phyloP scores from a whole-genome alignment of 345 rosid genomes.

The Bruguiera parviflora region DNA sequence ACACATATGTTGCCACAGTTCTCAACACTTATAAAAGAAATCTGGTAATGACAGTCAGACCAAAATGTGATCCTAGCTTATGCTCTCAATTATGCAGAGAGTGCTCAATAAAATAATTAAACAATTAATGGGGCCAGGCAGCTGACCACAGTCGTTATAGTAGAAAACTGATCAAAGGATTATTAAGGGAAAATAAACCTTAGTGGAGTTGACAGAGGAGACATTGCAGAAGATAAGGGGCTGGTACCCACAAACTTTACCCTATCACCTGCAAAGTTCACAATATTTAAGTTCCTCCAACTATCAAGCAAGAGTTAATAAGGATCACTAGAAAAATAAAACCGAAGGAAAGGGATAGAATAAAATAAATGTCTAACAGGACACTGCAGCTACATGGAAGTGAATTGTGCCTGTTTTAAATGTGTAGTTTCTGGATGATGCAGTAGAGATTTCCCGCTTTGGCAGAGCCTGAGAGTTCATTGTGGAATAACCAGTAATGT shows the following conservation, averaged over 20 bases:
- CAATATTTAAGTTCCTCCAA: conserved; percentile 9
- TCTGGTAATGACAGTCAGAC: too few relatives aligned
- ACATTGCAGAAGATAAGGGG: conserved; percentile 40
- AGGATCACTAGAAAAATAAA: background rate
- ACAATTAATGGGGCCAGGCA: too few relatives aligned
- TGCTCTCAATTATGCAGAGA: too few relatives aligned
- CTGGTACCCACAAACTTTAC: conserved; percentile 58
- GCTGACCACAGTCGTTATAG: background rate
- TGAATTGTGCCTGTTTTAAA: conserved; percentile 65
- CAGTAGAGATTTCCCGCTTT: conserved; percentile 91
- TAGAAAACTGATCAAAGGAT: background rate
- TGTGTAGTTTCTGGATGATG: conserved; percentile 78
- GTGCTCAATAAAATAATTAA: too few relatives aligned
- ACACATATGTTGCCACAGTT: too few relatives aligned
- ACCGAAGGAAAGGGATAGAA: background rate
- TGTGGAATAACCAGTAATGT: conserved; percentile 80
- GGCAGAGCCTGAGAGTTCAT: conserved; percentile 67
- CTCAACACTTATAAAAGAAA: too few relatives aligned
- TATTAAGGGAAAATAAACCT: conserved; percentile 35
- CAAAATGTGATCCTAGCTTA: too few relatives aligned
- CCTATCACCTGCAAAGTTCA: conserved; percentile 76
- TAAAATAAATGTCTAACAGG: background rate
- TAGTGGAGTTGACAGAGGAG: conserved; percentile 44
- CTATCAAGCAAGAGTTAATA: conserved; percentile 12
- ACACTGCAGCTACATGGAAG: background rate